Percentiles rank a stretch among this genome's conserved stretches.
phyloP scores from a whole-genome alignment of 2,329 filamentous ascomycete species.

The Blastomyces parvus region DNA sequence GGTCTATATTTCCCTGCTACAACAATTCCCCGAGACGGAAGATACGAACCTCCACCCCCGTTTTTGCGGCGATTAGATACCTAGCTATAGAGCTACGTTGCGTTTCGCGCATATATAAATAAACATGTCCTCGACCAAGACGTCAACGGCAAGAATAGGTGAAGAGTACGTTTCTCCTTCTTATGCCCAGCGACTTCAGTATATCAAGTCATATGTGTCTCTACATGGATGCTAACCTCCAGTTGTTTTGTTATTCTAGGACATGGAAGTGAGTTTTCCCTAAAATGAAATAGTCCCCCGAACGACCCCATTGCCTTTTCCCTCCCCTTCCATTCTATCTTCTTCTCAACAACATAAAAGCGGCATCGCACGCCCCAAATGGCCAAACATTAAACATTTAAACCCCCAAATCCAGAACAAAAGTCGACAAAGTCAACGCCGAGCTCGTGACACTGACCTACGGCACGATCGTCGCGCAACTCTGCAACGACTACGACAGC shows the following conservation, averaged over 20 bases:
- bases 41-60: not conserved
- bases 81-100: not conserved
- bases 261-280: conserved; percentile 74
- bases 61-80: not conserved
- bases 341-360: not conserved
- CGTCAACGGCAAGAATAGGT: conserved; percentile 58
- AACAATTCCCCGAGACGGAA: not conserved
- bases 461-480: conserved; percentile 89
- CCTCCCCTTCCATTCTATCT: not conserved
- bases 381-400: not conserved
- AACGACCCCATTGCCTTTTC: conserved; percentile 7
- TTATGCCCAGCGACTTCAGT: not conserved
- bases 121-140: conserved; percentile 52
- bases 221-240: conserved; percentile 7
- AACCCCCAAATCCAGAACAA: conserved; percentile 53
- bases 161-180: conserved; percentile 55
- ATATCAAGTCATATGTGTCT: no score
- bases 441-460: conserved; percentile 96
- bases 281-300: not conserved
- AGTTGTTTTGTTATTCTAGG: conserved; percentile 43
- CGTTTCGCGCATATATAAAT: not conserved
- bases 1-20: not conserved
- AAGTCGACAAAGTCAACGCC: conserved; percentile 95
- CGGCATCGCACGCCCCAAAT: no score
- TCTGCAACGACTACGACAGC: conserved; percentile 91